phyloP scores from a whole-genome alignment of 305 asterid species.

The Coffea humblotiana region DNA sequence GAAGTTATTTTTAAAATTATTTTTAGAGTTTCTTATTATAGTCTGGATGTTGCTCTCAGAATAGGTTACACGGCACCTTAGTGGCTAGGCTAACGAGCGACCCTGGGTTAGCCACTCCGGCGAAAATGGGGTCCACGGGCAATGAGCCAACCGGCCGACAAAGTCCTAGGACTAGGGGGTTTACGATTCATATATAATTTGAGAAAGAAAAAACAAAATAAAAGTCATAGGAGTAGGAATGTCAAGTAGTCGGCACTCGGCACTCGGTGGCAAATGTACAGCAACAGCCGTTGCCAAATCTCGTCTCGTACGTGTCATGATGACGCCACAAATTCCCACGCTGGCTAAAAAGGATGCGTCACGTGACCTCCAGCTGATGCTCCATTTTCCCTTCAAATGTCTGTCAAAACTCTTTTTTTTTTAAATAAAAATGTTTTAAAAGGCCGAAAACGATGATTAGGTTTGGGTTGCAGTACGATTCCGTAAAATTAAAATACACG shows the following conservation, averaged over 20 bases:
- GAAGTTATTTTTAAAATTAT: too few relatives aligned
- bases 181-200: too few relatives aligned
- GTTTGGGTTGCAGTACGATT: neutral
- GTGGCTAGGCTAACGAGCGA: neutral
- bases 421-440: too few relatives aligned
- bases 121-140: neutral
- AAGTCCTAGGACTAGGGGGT: too few relatives aligned
- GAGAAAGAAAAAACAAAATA: too few relatives aligned
- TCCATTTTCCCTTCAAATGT: neutral
- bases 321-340: neutral
- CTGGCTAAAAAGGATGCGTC: neutral
- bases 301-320: neutral
- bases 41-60: neutral
- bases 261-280: too few relatives aligned
- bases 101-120: neutral
- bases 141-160: neutral
- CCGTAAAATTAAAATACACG: neutral
- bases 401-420: too few relatives aligned
- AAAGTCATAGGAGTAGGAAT: too few relatives aligned
- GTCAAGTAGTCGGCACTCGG: too few relatives aligned
- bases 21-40: too few relatives aligned
- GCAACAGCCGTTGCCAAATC: neutral
- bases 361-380: neutral
- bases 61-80: neutral
- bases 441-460: too few relatives aligned